Conservation (phyloP, 2,329 filamentous ascomycete species). For the Phaeosphaeria sp. region DNA sequence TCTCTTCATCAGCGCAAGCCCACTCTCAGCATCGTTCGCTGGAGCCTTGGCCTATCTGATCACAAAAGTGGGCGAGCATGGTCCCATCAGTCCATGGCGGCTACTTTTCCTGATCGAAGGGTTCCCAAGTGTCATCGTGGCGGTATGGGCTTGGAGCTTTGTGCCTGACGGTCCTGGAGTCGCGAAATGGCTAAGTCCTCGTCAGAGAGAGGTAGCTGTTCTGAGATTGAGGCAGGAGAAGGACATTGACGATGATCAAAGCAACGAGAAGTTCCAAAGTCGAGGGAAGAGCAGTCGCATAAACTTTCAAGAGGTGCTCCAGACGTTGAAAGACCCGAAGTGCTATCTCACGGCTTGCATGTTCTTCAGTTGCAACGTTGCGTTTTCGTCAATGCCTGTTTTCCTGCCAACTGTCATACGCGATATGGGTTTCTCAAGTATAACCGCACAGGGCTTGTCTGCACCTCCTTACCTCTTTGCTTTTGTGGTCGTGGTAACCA, state of each 20-base stretch:
- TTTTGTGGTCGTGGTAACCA: constrained; percentile 74
- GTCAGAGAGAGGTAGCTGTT: constrained; percentile 69
- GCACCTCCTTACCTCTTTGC: constrained; percentile 82
- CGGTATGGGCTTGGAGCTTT: constrained; percentile 74
- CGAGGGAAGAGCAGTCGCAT: constrained; percentile 48
- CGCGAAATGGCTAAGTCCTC: constrained; percentile 51
- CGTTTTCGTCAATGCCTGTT: constrained; percentile 85
- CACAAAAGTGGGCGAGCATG: constrained; percentile 68
- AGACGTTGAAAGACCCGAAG: constrained; percentile 69
- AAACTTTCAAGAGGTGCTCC: constrained; percentile 63
- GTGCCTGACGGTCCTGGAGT: constrained; percentile 75
- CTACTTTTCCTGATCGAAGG: constrained; percentile 84
- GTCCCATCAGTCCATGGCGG: constrained; percentile 83
- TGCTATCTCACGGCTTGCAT: constrained; percentile 79
- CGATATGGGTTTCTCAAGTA: constrained; percentile 74
- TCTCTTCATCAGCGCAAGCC: constrained; percentile 80
- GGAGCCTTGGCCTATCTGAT: constrained; percentile 82
- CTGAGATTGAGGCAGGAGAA: constrained; percentile 68
- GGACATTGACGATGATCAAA: constrained; percentile 39
- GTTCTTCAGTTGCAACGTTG: constrained; percentile 88
- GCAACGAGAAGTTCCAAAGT: constrained; percentile 22
- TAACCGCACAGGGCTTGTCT: constrained; percentile 76
- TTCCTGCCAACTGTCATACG: constrained; percentile 83
- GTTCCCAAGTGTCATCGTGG: constrained; percentile 79
- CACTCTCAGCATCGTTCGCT: constrained; percentile 71